phyloP scores from a whole-genome alignment of 345 rosid genomes.

The Mallotus nudiflorus region DNA sequence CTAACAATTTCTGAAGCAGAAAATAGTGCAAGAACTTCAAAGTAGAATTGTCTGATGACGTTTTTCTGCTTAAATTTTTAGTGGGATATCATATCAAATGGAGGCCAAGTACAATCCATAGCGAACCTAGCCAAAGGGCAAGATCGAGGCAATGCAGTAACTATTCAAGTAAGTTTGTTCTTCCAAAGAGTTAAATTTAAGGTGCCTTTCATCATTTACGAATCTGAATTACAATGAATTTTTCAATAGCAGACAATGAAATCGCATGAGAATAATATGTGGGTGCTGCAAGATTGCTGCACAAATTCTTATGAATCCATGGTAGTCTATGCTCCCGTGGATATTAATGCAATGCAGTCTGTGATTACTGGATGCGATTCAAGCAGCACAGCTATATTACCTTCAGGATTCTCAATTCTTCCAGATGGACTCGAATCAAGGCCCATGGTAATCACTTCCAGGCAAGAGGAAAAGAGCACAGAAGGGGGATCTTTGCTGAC shows the following conservation, averaged over 20 bases:
- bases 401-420: slow-evolving; percentile 93
- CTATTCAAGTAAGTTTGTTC: slow-evolving; percentile 54
- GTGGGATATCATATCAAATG: slow-evolving; percentile 90
- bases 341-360: slow-evolving; percentile 68
- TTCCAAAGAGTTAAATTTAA: not conserved
- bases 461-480: slow-evolving; percentile 70
- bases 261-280: slow-evolving; percentile 64
- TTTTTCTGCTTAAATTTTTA: slow-evolving; percentile 26
- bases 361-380: slow-evolving; percentile 93
- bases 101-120: slow-evolving; percentile 63
- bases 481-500: slow-evolving; percentile 92
- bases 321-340: slow-evolving; percentile 84
- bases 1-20: no score
- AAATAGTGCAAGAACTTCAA: not conserved
- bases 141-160: slow-evolving; percentile 91
- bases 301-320: slow-evolving; percentile 83
- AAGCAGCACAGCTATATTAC: slow-evolving; percentile 72
- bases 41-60: slow-evolving; percentile 10
- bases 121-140: slow-evolving; percentile 88
- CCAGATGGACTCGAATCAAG: slow-evolving; percentile 87
- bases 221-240: not conserved
- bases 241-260: slow-evolving; percentile 58
- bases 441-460: slow-evolving; percentile 78
- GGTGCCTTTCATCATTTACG: not conserved
- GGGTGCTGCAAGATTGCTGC: slow-evolving; percentile 88